Conservation (phyloP, 164 flowering plant species). For the Umbellularia californica region DNA sequence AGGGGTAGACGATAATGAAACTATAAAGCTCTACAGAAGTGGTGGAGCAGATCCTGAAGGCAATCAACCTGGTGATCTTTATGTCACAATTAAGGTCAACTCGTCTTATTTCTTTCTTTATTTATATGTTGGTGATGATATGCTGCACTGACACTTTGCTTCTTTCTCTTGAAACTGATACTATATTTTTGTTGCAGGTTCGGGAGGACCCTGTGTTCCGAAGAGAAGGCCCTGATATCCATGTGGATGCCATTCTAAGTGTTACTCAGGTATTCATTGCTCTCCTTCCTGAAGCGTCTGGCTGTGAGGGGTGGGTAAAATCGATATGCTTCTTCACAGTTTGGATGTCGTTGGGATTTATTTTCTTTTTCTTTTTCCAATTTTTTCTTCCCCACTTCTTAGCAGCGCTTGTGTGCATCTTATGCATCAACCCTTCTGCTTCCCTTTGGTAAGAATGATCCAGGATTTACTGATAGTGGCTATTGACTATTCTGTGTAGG, state of each 20-base stretch:
- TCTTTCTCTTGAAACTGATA: background rate
- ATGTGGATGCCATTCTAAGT: constrained; percentile 78
- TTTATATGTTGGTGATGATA: too few species aligned
- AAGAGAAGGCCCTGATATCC: constrained; percentile 88
- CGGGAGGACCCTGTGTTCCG: constrained; percentile 91
- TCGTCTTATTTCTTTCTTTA: background rate
- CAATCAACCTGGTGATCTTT: constrained; percentile 90
- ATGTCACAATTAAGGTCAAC: constrained; percentile 69
- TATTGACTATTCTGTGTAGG: constrained; percentile 41
- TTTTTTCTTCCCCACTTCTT: background rate
- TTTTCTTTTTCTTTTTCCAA: background rate
- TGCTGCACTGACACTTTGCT: too few species aligned
- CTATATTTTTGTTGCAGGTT: constrained; percentile 37
- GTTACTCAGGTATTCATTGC: constrained; percentile 59
- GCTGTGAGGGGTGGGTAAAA: too few species aligned
- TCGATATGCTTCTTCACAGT: too few species aligned
- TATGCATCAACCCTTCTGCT: background rate
- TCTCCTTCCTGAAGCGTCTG: background rate
- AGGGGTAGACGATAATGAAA: constrained; percentile 83
- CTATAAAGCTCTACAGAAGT: constrained; percentile 51
- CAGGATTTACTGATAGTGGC: background rate
- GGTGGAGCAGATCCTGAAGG: constrained; percentile 99
- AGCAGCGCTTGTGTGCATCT: background rate
- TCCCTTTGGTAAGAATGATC: background rate
- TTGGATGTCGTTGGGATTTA: background rate